These are phyloP conservation scores for Ramaria sp. DNA, from an alignment of 768 basidiomycete species.

Conservation along the genomic window DNA sequence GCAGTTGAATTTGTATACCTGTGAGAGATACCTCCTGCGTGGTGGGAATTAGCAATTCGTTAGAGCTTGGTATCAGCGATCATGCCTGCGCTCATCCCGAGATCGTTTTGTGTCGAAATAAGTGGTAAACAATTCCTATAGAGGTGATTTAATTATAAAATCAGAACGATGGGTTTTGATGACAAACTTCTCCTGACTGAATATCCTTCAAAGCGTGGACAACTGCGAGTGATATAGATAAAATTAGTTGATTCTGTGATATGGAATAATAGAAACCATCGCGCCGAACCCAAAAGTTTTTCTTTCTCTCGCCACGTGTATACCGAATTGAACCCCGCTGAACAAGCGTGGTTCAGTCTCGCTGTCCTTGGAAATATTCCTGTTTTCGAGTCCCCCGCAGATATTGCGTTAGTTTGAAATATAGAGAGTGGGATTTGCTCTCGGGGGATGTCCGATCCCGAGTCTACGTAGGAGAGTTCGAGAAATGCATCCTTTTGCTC, in stretches of 20 bases:
- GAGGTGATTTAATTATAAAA: not conserved
- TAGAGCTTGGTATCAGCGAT: not conserved
- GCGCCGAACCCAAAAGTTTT: not conserved
- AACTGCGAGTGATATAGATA: conserved; percentile 16
- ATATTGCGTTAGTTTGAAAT: conserved; percentile 56
- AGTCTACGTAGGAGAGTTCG: not conserved
- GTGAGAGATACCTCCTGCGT: conserved; percentile 33
- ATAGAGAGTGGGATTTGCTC: conserved; percentile 32
- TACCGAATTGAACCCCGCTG: conserved; percentile 54
- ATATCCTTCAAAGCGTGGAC: conserved; percentile 51
- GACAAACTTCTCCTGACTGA: conserved; percentile 35
- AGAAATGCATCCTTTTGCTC: not conserved
- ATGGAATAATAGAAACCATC: not conserved
- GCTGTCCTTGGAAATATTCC: conserved; percentile 64
- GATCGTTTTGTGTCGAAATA: conserved; percentile 48
- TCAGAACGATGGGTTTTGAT: not conserved
- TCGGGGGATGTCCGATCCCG: not conserved
- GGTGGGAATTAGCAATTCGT: not conserved
- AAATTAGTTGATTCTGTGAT: no score
- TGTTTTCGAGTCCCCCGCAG: conserved; percentile 33
- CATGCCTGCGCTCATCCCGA: conserved; percentile 38
- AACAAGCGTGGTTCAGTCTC: conserved; percentile 58
- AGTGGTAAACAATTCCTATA: conserved; percentile 49
- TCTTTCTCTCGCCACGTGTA: conserved; percentile 30
- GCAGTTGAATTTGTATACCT: conserved; percentile 51